A percentile compares a stretch with the other conserved stretches of the same genome.
Conservation (phyloP, 2,329 filamentous ascomycete genomes). For the Aspergillus tanneri region DNA sequence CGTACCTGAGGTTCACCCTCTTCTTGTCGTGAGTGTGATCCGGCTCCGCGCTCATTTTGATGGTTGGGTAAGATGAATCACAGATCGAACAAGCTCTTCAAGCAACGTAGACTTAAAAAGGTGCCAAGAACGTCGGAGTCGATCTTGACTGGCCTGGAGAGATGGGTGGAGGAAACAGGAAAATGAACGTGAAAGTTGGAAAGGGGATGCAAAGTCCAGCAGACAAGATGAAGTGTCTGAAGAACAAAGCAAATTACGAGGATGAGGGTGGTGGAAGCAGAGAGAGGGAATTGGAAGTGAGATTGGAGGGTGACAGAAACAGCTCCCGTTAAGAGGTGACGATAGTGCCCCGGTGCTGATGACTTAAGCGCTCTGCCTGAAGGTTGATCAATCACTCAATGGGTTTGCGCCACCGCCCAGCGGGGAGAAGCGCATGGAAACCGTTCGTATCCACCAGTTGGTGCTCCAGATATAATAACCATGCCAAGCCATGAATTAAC, state of each 20-base stretch:
- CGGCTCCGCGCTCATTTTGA: slow-evolving; percentile 70
- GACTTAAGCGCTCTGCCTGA: slow-evolving; percentile 29
- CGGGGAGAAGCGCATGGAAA: slow-evolving; percentile 41
- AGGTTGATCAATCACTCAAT: slow-evolving; percentile 15
- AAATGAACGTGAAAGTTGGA: slow-evolving; percentile 9
- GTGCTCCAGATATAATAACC: too few relatives aligned
- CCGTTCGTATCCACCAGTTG: slow-evolving; percentile 28
- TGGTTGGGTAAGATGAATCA: slow-evolving; percentile 16
- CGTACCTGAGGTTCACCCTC: slow-evolving; percentile 81
- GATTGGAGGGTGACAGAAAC: slow-evolving; percentile 28
- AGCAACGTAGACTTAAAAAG: slow-evolving; percentile 24
- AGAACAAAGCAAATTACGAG: slow-evolving; percentile 8
- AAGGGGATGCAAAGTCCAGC: slow-evolving; percentile 12
- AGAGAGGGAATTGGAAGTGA: slow-evolving; percentile 24
- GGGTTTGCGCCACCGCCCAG: slow-evolving; percentile 26
- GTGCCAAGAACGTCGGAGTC: slow-evolving; percentile 20
- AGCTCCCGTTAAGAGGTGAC: slow-evolving; percentile 41
- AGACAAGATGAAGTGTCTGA: slow-evolving; percentile 17
- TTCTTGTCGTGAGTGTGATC: slow-evolving; percentile 66
- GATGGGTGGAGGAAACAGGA: slow-evolving; percentile 8
- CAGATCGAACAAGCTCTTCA: slow-evolving; percentile 28
- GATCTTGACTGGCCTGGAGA: too few relatives aligned
- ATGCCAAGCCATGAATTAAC: too few relatives aligned
- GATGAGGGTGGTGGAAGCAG: slow-evolving; percentile 9
- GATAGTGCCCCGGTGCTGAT: slow-evolving; percentile 32